Conservation (phyloP, 768 basidiomycete genomes). For the Candolleomyces eurysporus region DNA sequence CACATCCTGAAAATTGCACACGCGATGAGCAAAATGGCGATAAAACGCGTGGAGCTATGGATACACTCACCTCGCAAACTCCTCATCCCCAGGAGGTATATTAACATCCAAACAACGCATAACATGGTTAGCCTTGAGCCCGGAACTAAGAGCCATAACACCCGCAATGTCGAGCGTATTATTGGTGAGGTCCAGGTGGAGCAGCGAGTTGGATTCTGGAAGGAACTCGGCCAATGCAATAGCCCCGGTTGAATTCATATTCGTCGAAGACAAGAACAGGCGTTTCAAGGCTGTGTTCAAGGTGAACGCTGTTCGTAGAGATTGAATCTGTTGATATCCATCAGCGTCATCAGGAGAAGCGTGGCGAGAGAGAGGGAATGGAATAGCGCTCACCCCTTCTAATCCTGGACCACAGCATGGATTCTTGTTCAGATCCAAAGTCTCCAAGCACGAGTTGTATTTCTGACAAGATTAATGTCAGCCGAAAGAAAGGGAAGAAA, state of each 20-base stretch:
- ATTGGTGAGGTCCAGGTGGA: conserved; percentile 88
- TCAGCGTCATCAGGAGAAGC: neutral
- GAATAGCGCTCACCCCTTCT: conserved; percentile 71
- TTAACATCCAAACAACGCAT: conserved; percentile 93
- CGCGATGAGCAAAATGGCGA: too few relatives aligned
- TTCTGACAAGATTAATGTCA: conserved; percentile 50
- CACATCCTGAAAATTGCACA: conserved; percentile 51
- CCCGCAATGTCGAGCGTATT: conserved; percentile 87
- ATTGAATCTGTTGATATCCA: conserved; percentile 58
- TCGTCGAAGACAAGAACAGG: conserved; percentile 84
- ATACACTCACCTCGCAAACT: conserved; percentile 59
- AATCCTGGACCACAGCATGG: conserved; percentile 87
- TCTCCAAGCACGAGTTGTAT: conserved; percentile 93
- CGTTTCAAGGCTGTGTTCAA: conserved; percentile 90
- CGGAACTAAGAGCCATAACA: conserved; percentile 87
- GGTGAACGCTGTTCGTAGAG: conserved; percentile 89
- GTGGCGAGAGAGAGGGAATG: neutral
- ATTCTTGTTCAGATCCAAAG: conserved; percentile 89
- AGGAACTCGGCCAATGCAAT: conserved; percentile 96
- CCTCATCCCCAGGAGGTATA: conserved; percentile 83
- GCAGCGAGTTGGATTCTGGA: conserved; percentile 80
- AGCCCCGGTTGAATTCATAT: conserved; percentile 78
- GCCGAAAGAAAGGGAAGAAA: neutral
- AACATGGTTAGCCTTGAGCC: conserved; percentile 78
- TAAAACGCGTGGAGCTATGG: neutral